Percentiles rank a stretch among this genome's conserved stretches.
These are phyloP conservation scores for Trametes villosa DNA, from an alignment of 768 basidiomycete genomes.

Conservation along the genomic window DNA sequence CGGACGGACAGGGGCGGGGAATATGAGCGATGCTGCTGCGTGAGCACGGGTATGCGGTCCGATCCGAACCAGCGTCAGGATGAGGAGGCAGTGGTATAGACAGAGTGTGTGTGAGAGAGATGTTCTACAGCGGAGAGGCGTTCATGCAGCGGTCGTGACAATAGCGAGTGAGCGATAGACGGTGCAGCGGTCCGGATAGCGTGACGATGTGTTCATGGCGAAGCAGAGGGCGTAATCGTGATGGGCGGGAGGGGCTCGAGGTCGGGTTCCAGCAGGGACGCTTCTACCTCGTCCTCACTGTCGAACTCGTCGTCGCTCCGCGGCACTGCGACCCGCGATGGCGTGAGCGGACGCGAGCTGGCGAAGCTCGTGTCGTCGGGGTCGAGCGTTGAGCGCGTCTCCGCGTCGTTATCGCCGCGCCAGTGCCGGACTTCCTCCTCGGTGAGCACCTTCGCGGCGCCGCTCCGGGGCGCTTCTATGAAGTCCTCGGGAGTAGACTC, in stretches of 20 bases:
- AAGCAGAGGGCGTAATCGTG: slow-evolving; percentile 43
- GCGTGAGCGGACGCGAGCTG: slow-evolving; percentile 22
- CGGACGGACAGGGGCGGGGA: neutral
- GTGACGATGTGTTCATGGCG: slow-evolving; percentile 29
- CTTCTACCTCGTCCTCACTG: slow-evolving; percentile 37
- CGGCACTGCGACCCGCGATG: slow-evolving; percentile 26
- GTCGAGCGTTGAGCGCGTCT: slow-evolving; percentile 24
- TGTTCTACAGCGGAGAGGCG: neutral
- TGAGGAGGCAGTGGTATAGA: slow-evolving; percentile 3
- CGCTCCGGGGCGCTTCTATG: slow-evolving; percentile 38
- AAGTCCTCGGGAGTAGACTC: slow-evolving; percentile 60
- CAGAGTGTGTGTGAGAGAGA: slow-evolving; percentile 7
- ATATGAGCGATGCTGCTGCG: slow-evolving; percentile 18
- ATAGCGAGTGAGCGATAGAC: slow-evolving; percentile 6
- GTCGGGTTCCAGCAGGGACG: slow-evolving; percentile 26
- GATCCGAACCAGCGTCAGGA: slow-evolving; percentile 8
- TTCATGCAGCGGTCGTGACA: slow-evolving; percentile 27
- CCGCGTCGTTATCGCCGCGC: slow-evolving; percentile 36
- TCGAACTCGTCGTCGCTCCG: slow-evolving; percentile 21
- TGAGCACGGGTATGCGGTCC: slow-evolving; percentile 28
- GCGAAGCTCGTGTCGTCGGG: slow-evolving; percentile 17
- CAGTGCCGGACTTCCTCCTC: slow-evolving; percentile 73
- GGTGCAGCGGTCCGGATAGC: slow-evolving; percentile 14
- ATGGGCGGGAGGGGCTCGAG: slow-evolving; percentile 44
- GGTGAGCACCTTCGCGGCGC: slow-evolving; percentile 68